These are phyloP conservation scores for Blastobotrys attinorum DNA, from an alignment of 805 yeast species.

Conservation along the genomic window DNA sequence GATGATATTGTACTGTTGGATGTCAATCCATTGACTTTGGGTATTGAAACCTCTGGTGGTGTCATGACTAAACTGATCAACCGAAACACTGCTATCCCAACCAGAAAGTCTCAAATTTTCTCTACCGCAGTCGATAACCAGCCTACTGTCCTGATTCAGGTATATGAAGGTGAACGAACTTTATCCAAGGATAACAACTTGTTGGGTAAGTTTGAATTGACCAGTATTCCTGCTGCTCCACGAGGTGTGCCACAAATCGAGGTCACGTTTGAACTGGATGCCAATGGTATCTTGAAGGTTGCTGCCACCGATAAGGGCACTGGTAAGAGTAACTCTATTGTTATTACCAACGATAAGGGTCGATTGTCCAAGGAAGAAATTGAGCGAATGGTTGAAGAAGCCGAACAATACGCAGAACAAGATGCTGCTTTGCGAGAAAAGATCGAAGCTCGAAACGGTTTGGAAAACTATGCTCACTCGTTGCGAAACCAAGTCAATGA, in stretches of 20 bases:
- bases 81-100: conserved; percentile 93
- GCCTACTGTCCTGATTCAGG: conserved; percentile 90
- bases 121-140: conserved; percentile 96
- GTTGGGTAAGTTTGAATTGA: conserved; percentile 78
- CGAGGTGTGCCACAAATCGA: conserved; percentile 89
- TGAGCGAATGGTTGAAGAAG: conserved; percentile 96
- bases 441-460: conserved; percentile 79
- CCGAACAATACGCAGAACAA: conserved; percentile 89
- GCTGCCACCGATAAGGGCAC: conserved; percentile 89
- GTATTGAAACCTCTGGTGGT: conserved; percentile 97
- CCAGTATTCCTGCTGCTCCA: conserved; percentile 86
- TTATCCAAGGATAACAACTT: conserved; percentile 88
- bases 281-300: conserved; percentile 81
- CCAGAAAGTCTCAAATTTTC: conserved; percentile 90
- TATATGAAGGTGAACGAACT: conserved; percentile 94
- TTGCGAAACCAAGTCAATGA: conserved; percentile 61
- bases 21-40: conserved; percentile 88
- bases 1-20: conserved; percentile 85
- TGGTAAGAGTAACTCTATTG: conserved; percentile 84
- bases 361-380: conserved; percentile 90
- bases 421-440: conserved; percentile 76
- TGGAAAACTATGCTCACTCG: conserved; percentile 83
- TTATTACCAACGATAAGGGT: conserved; percentile 90
- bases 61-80: conserved; percentile 93
- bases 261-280: conserved; percentile 82